Conservation (phyloP, 2,329 filamentous ascomycete genomes). For the Acrocalymma vagum region DNA sequence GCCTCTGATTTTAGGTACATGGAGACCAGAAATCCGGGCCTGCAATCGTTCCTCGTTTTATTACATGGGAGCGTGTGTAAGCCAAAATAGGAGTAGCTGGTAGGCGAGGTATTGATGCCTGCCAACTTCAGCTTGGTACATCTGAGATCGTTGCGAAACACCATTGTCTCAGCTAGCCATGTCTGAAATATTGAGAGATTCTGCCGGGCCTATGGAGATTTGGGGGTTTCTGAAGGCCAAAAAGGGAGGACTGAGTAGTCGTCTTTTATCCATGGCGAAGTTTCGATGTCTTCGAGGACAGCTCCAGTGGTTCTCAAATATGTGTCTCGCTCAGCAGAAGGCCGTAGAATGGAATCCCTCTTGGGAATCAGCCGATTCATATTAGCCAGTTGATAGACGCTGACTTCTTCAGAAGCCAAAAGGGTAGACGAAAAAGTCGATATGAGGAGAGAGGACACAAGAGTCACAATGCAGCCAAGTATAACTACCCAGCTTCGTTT, state of each 20-base stretch:
- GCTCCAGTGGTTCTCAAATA: conserved; percentile 13
- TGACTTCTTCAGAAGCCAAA: conserved; percentile 13
- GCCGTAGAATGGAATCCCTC: conserved; percentile 1
- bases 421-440: conserved; percentile 21
- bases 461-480: conserved; percentile 8
- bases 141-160: conserved; percentile 11
- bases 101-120: conserved; percentile 1
- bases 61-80: too few species aligned
- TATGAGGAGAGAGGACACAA: conserved; percentile 16
- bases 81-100: not conserved
- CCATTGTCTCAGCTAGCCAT: conserved; percentile 14
- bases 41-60: too few species aligned
- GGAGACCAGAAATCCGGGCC: conserved; percentile 1
- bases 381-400: conserved; percentile 4
- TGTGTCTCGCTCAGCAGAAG: conserved; percentile 10
- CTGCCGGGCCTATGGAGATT: conserved; percentile 2
- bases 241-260: conserved; percentile 12
- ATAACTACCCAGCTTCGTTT: conserved; percentile 16
- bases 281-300: conserved; percentile 10
- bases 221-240: conserved; percentile 6
- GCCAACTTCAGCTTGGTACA: conserved; percentile 9
- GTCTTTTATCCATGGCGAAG: conserved; percentile 16
- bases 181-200: not conserved
- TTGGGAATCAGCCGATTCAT: conserved; percentile 3
- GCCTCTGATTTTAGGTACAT: conserved; percentile 7